Evolutionary conservation across 192 early-diverging fungal genomes (phyloP), one percentile per base, ranked within the genome.

Genomic region (Thamnidium elegans): DNA sequence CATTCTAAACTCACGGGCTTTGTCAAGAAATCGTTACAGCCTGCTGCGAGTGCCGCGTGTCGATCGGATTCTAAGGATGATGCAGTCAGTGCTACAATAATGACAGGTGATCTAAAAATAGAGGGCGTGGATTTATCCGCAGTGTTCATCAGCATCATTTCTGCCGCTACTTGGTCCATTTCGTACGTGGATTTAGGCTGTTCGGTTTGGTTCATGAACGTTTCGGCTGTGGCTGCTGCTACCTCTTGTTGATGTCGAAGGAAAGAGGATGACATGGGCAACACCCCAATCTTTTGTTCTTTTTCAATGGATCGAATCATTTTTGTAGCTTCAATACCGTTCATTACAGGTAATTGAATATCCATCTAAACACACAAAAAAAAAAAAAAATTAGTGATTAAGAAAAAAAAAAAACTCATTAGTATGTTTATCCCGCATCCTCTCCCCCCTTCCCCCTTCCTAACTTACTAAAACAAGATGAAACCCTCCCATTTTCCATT

Each of bases 1-100:
- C 93, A 95, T 15, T 80, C 79, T 8, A 93, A 69, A 67, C 85
- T 86, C 13, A 93, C 86, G 0, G 93, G 93, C 67, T 95, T 95
- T 19, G 90, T 95, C 65, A 95, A 68, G 72, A 91, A 95, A 74
- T 95, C 93, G 64, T 95, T 93, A 66, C 93, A 95, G 0, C 93
- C 93, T 5, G 92, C 93, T 30, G 85, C 77, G 30, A 94, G 70
- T 3, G 93, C 93, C 14, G 85, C 88, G 20, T 87, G 74, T 13
- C 89, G 69, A 64, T 92, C 89, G 44, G 80, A 81, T 39, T 87
- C 79, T 20, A 86, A 55, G 4, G 86, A 86, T 0, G 88, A 90
- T 20, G 93, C 93, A 2, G 93, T 95, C 48, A 95, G 76, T 0
- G 93, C 93, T 11, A 95, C 88, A 63, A 95, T 95, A 36, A 95